phyloP scores from a whole-genome alignment of 176 grass and related monocot species.

The Chrysopogon serrulatus region DNA sequence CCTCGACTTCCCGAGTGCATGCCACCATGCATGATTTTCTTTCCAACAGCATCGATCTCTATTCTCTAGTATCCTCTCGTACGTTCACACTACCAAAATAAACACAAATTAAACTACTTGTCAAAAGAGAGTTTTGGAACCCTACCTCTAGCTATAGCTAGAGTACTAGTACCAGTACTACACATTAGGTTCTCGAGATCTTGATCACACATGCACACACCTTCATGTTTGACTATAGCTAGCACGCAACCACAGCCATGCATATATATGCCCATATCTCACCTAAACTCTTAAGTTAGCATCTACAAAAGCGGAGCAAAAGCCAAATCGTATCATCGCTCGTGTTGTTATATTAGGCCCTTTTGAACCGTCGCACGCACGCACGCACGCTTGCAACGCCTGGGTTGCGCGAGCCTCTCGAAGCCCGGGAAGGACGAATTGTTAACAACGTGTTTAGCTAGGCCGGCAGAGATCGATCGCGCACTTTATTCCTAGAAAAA shows the following conservation, averaged over 20 bases:
- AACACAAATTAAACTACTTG: background rate
- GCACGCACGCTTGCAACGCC: background rate
- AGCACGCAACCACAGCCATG: too few relatives aligned
- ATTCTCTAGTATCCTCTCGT: too few relatives aligned
- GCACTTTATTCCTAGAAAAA: slow-evolving; percentile 16
- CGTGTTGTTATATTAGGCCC: background rate
- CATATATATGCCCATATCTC: too few relatives aligned
- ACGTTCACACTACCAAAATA: background rate
- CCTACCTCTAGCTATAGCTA: too few relatives aligned
- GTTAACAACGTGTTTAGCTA: slow-evolving; percentile 15
- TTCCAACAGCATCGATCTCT: background rate
- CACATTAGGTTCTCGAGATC: background rate
- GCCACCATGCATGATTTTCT: background rate
- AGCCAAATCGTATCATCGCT: background rate
- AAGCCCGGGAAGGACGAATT: background rate
- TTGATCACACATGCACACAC: slow-evolving; percentile 7
- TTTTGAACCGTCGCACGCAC: background rate
- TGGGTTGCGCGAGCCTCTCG: slow-evolving; percentile 11
- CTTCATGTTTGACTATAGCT: background rate
- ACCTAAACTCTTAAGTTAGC: slow-evolving; percentile 10
- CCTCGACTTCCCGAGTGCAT: too few relatives aligned
- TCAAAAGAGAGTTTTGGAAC: background rate
- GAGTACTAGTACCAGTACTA: too few relatives aligned
- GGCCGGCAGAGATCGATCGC: background rate
- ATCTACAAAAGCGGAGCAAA: background rate